These are phyloP conservation scores for Tuber brumale DNA, from an alignment of 495 filamentous ascomycete species.

Conservation along the genomic window DNA sequence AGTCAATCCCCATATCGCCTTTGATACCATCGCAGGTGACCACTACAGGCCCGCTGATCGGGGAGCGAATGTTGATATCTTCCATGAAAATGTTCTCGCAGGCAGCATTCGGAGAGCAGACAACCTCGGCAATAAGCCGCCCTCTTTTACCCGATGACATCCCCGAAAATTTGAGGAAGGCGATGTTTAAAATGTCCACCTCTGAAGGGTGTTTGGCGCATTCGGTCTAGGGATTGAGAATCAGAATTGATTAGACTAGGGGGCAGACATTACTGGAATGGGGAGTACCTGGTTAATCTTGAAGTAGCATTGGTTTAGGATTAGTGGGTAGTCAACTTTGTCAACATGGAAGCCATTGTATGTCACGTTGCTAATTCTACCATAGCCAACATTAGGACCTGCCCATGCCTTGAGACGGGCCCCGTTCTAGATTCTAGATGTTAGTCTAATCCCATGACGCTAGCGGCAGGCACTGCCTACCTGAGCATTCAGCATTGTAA, in stretches of 20 bases:
- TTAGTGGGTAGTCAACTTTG: slow-evolving; percentile 52
- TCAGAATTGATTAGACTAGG: slow-evolving; percentile 3
- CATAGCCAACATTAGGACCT: slow-evolving; percentile 51
- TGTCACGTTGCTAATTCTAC: slow-evolving; percentile 55
- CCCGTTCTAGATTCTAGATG: slow-evolving; percentile 44
- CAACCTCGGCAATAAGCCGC: slow-evolving; percentile 48
- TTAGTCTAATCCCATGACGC: not conserved
- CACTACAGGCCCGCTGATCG: slow-evolving; percentile 46
- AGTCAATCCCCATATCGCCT: slow-evolving; percentile 50
- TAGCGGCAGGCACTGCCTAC: slow-evolving; percentile 8
- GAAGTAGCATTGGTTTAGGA: slow-evolving; percentile 57
- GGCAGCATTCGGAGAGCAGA: slow-evolving; percentile 51
- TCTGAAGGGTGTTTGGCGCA: slow-evolving; percentile 50
- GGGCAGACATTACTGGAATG: not conserved
- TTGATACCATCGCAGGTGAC: slow-evolving; percentile 52
- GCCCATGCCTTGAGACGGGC: slow-evolving; percentile 55
- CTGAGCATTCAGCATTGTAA: slow-evolving; percentile 51
- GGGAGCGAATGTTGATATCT: slow-evolving; percentile 50
- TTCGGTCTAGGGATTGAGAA: slow-evolving; percentile 42
- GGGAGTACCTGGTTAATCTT: slow-evolving; percentile 45
- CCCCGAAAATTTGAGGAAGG: slow-evolving; percentile 53
- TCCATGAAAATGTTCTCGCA: slow-evolving; percentile 51
- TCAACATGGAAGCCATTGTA: slow-evolving; percentile 54
- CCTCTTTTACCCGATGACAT: slow-evolving; percentile 50
- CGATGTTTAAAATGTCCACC: slow-evolving; percentile 53